Percentiles rank a stretch among this genome's conserved stretches.
These are phyloP conservation scores for Candida odintsovae DNA, from an alignment of 805 yeast genomes.

Conservation along the genomic window DNA sequence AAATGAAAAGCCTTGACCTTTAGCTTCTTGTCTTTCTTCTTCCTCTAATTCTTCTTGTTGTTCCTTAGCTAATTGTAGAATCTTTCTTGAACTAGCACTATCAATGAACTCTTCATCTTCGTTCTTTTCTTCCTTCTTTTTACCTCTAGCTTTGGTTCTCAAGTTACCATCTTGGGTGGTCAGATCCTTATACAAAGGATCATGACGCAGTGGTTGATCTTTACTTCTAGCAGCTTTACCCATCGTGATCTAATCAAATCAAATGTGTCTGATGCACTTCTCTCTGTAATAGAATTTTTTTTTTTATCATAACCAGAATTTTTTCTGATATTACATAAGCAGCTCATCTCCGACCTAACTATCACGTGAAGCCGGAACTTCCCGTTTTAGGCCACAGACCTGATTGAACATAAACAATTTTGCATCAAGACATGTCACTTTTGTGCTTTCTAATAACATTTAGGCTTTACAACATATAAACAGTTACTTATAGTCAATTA, in stretches of 20 bases:
- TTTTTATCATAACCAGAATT: background rate
- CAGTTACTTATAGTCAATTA: background rate
- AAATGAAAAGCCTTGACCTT: constrained; percentile 25
- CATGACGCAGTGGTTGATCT: constrained; percentile 60
- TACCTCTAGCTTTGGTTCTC: constrained; percentile 35
- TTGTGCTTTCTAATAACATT: background rate
- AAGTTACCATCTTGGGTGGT: constrained; percentile 70
- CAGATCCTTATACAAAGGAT: constrained; percentile 74
- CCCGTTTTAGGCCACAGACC: constrained; percentile 1
- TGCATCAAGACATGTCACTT: background rate
- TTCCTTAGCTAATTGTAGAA: constrained; percentile 81
- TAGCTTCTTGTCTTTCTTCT: constrained; percentile 42
- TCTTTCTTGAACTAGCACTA: constrained; percentile 76
- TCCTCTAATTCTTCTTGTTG: constrained; percentile 87
- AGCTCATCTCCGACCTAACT: background rate
- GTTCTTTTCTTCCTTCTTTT: constrained; percentile 34
- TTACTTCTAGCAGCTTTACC: constrained; percentile 56
- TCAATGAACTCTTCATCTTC: constrained; percentile 64
- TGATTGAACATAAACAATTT: background rate
- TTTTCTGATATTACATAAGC: background rate
- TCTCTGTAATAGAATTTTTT: background rate
- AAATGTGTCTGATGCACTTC: background rate
- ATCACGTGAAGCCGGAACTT: constrained; percentile 4
- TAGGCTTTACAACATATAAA: background rate
- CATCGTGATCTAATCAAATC: constrained; percentile 33